Percentiles rank a stretch among this genome's conserved stretches.
Evolutionary conservation across 192 early-diverging fungal genomes (phyloP).

Genomic region (Backusella luteola): DNA sequence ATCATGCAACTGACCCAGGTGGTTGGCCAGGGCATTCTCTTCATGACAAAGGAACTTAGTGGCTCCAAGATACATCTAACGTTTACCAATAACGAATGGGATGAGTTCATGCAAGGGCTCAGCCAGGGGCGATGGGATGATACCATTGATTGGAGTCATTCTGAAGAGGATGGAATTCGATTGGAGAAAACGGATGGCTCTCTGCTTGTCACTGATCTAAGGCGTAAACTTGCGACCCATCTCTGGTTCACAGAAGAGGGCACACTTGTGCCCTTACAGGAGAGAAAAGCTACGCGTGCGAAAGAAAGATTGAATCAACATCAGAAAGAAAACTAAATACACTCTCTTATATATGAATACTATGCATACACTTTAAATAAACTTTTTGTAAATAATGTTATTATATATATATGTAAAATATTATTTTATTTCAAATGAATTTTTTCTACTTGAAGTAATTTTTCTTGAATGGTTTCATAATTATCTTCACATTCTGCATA

Average conservation of each 20-base stretch:
- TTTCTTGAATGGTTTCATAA: conserved; percentile 58
- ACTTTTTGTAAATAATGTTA: background rate
- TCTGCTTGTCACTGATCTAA: conserved; percentile 18
- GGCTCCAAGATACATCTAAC: conserved; percentile 45
- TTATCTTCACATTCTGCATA: conserved; percentile 82
- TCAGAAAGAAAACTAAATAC: background rate
- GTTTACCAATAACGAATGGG: conserved; percentile 43
- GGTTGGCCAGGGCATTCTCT: conserved; percentile 42
- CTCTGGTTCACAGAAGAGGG: conserved; percentile 23
- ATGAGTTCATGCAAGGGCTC: conserved; percentile 35
- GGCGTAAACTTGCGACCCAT: conserved; percentile 15
- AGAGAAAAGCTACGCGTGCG: background rate
- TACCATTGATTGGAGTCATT: conserved; percentile 14
- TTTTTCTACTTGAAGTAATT: conserved; percentile 53
- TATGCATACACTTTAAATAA: background rate
- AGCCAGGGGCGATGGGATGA: conserved; percentile 23
- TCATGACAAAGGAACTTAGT: conserved; percentile 51
- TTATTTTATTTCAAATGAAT: background rate
- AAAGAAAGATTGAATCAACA: background rate
- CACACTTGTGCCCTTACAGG: background rate
- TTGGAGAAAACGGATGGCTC: conserved; percentile 3
- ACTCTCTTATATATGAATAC: background rate
- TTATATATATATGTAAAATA: background rate
- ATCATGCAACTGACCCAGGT: conserved; percentile 37
- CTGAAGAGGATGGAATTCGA: background rate